phyloP scores from a whole-genome alignment of 345 rosid genomes.

The Anacardium occidentale region DNA sequence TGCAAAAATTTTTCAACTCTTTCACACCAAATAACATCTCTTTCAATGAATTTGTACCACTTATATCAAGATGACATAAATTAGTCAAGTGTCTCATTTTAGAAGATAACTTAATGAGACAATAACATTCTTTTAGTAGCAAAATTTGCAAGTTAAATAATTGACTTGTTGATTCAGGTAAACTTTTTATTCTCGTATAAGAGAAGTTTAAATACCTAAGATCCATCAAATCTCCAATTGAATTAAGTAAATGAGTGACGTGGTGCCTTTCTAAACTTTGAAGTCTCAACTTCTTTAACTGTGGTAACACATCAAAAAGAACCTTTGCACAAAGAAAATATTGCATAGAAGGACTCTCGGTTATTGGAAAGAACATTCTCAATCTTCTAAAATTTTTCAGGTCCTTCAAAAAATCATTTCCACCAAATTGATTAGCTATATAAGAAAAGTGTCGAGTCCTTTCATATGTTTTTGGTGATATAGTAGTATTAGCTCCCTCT shows the following conservation, averaged over 20 bases:
- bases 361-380: slow-evolving; percentile 19
- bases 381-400: slow-evolving; percentile 3
- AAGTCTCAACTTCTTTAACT: slow-evolving; percentile 14
- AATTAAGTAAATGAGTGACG: slow-evolving; percentile 7
- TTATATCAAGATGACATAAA: slow-evolving; percentile 29
- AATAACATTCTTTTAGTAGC: slow-evolving; percentile 15
- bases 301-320: slow-evolving; percentile 9
- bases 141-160: slow-evolving; percentile 20
- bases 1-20: slow-evolving; percentile 19
- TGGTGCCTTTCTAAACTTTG: slow-evolving; percentile 18
- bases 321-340: neutral
- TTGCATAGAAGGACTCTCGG: too few species aligned
- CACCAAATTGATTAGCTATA: too few species aligned
- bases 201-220: neutral
- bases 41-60: slow-evolving; percentile 8
- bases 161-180: slow-evolving; percentile 6
- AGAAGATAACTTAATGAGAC: slow-evolving; percentile 22
- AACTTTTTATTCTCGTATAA: neutral
- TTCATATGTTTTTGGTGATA: neutral
- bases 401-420: neutral
- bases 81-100: slow-evolving; percentile 18
- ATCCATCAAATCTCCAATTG: slow-evolving; percentile 14
- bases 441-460: slow-evolving; percentile 4
- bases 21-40: slow-evolving; percentile 24
- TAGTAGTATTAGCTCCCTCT: neutral